Conservation (phyloP, 495 filamentous ascomycete species). For the Copromyces sp. region DNA sequence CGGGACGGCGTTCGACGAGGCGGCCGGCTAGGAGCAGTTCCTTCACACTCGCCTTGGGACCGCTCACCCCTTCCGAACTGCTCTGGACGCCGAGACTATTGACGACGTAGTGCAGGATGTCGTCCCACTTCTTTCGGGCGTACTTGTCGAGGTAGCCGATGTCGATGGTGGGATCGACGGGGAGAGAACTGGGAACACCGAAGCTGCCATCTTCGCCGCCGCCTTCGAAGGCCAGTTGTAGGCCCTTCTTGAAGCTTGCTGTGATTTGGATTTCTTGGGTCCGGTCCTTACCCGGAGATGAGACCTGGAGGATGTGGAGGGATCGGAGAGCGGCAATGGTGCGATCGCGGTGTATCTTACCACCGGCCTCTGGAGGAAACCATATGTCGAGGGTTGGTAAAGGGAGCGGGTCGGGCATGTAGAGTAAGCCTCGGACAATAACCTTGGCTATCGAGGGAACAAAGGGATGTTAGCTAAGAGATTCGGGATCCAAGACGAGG, state of each 20-base stretch:
- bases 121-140: conserved; percentile 85
- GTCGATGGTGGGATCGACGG: conserved; percentile 47
- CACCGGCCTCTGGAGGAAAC: conserved; percentile 54
- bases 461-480: background rate
- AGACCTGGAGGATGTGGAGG: conserved; percentile 66
- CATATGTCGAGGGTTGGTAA: conserved; percentile 71
- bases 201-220: conserved; percentile 79
- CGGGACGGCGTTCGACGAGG: conserved; percentile 57
- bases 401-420: conserved; percentile 66
- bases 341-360: conserved; percentile 67
- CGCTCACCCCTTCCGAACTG: conserved; percentile 16
- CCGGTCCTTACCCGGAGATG: conserved; percentile 44
- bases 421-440: conserved; percentile 89
- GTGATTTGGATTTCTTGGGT: conserved; percentile 60
- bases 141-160: conserved; percentile 72
- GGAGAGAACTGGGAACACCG: conserved; percentile 63
- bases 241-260: conserved; percentile 61
- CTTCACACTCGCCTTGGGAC: conserved; percentile 70
- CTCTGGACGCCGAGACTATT: conserved; percentile 32
- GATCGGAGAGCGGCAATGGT: conserved; percentile 69
- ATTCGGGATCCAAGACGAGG: background rate
- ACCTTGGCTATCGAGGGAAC: conserved; percentile 60
- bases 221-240: conserved; percentile 78
- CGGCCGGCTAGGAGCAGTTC: conserved; percentile 65
- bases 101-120: conserved; percentile 91